Conservation (phyloP, 2,329 filamentous ascomycete genomes). For the Claviceps sp. region DNA sequence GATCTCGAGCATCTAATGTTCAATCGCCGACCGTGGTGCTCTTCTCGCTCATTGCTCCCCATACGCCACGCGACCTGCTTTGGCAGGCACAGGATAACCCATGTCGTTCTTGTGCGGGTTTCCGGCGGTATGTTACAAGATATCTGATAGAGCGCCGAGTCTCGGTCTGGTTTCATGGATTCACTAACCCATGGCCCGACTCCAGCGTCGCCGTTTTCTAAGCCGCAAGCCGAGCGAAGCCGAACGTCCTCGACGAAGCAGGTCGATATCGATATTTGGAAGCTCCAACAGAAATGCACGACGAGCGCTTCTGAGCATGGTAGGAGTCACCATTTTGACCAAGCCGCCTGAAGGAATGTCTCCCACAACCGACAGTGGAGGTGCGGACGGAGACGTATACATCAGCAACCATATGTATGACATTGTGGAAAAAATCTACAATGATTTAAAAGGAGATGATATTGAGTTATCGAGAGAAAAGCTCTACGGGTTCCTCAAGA, state of each 20-base stretch:
- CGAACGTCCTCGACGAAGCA: slow-evolving; percentile 17
- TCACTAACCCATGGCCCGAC: slow-evolving; percentile 2
- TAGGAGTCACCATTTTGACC: slow-evolving; percentile 18
- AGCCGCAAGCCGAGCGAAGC: slow-evolving; percentile 4
- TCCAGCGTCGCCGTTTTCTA: slow-evolving; percentile 9
- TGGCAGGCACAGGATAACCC: background rate
- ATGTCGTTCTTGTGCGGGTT: slow-evolving; percentile 14
- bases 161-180: background rate
- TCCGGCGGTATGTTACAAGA: slow-evolving; percentile 10
- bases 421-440: slow-evolving; percentile 34
- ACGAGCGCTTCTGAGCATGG: slow-evolving; percentile 18
- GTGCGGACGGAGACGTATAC: slow-evolving; percentile 19
- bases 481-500: slow-evolving; percentile 36
- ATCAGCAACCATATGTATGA: slow-evolving; percentile 35
- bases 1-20: background rate
- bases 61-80: background rate
- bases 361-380: slow-evolving; percentile 11
- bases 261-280: slow-evolving; percentile 27
- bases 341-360: slow-evolving; percentile 13
- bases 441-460: slow-evolving; percentile 26
- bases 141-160: background rate
- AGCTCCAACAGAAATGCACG: slow-evolving; percentile 20
- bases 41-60: background rate
- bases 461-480: slow-evolving; percentile 18
- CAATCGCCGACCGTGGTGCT: background rate